Conservation (phyloP, 225 moss, liverwort and hornwort genomes). For the Pleurozium schreberi region DNA sequence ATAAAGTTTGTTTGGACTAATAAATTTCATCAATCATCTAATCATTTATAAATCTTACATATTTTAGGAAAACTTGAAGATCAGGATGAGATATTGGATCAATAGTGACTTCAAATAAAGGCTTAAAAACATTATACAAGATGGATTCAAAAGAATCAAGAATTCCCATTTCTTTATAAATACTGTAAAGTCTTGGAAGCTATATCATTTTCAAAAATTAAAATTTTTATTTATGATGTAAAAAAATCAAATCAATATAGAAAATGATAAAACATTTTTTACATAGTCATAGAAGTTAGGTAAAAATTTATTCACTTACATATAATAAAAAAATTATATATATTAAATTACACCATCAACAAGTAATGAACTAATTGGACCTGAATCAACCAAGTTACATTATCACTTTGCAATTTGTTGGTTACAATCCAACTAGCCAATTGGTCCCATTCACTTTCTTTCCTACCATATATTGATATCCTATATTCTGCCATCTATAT, state of each 20-base stretch:
- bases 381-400: constrained; percentile 94
- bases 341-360: not conserved
- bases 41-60: constrained; percentile 17
- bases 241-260: not conserved
- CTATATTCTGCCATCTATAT: constrained; percentile 97
- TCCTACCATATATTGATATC: constrained; percentile 93
- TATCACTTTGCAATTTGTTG: constrained; percentile 81
- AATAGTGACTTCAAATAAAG: constrained; percentile 82
- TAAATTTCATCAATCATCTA: not conserved
- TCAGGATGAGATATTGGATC: constrained; percentile 80
- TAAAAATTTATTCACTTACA: not conserved
- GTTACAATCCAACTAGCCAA: constrained; percentile 91
- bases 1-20: not conserved
- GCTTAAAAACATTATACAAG: constrained; percentile 76
- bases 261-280: not conserved
- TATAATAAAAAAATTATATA: no score
- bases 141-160: constrained; percentile 78
- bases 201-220: not conserved
- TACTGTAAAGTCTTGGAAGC: constrained; percentile 81
- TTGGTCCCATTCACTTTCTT: constrained; percentile 98
- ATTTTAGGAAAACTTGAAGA: constrained; percentile 76
- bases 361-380: not conserved
- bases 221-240: not conserved
- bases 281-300: no score
- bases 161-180: constrained; percentile 97